Base-by-base conservation (phyloP, 2,329 filamentous ascomycete species). In the Phyllachora maydis region DNA sequence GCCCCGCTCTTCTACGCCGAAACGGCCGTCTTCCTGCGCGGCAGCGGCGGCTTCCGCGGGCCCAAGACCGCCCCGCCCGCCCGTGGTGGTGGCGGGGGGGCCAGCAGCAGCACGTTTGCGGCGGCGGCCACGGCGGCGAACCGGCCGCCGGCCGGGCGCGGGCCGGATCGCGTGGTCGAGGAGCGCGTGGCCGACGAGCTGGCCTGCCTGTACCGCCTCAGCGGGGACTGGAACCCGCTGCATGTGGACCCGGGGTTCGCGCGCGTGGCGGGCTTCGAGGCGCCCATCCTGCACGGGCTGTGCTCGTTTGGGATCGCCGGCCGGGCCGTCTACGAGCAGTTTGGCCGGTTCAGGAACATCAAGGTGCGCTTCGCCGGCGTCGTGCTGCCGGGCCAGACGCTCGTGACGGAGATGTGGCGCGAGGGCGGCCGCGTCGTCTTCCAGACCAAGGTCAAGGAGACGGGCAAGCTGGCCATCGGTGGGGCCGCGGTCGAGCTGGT, bases 1-100 rank as follows among this genome's bases (percentile, higher is more conserved):
- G 78, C 91, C 45, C 76, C 90, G 29, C 54, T 98, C 33, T 95
- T 95, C 56, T 95, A 95, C 61, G 95, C 93, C 52, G 88, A 98
- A 50, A 68, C 66, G 32, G 85, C 76, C n/a, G 67, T 83, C 35
- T 93, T 98, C 58, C 68, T 98, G 33, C 72, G 85, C 28, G 85
- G 85, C 23, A 75, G 72, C 28, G 88, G 88, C 33, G 82, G 83
- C 26, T 95, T 95, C 40, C 82, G 75, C 26, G 88, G 88, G 6
- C 64, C 70, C 25, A 70, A 67, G 49, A 85, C 83, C 53, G 69
- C 72, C 14, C 42, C 51, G n/a, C n/a, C n/a, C n/a, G n/a, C n/a
- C n/a, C n/a, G n/a, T n/a, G n/a, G n/a, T n/a, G n/a, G n/a, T n/a
- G n/a, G n/a, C n/a, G n/a, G n/a, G n/a, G n/a, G n/a, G n/a, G n/a